Evolutionary conservation across 2,329 filamentous ascomycete species (phyloP).

Genomic region (Hymenoscyphus fructigenus): DNA sequence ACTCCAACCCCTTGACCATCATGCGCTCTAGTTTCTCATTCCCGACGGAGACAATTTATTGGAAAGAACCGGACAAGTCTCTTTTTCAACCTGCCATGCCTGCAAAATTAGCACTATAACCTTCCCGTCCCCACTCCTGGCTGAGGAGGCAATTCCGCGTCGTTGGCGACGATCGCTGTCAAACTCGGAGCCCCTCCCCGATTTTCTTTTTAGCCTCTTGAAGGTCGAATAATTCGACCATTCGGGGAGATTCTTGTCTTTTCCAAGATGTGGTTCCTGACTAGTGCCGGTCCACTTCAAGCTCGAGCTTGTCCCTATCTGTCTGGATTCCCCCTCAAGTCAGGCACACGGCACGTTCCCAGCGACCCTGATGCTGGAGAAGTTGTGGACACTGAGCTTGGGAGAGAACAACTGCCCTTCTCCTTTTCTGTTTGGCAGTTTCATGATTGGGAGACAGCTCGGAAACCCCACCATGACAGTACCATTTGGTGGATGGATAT

Average conservation of each 20-base stretch:
- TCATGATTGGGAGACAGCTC: background rate
- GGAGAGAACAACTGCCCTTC: background rate
- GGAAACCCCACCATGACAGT: background rate
- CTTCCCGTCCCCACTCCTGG: background rate
- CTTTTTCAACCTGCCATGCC: background rate
- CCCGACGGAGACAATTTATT: background rate
- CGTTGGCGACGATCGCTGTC: background rate
- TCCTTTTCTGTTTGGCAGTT: background rate
- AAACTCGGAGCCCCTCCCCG: background rate
- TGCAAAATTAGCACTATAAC: background rate
- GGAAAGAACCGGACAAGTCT: background rate
- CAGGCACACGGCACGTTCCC: background rate
- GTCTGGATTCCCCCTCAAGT: background rate
- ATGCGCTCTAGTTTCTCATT: background rate
- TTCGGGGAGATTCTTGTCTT: background rate
- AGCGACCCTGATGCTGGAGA: background rate
- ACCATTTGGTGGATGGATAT: background rate
- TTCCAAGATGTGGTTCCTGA: background rate
- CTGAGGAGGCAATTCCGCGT: background rate
- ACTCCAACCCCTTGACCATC: background rate
- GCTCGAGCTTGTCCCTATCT: background rate
- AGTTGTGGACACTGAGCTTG: background rate
- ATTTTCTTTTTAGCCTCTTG: background rate
- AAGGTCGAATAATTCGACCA: background rate
- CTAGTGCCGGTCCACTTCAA: background rate